Evolutionary conservation across 139 green algal genomes (phyloP).

Genomic region (Chlamydomonas sphaeroides): DNA sequence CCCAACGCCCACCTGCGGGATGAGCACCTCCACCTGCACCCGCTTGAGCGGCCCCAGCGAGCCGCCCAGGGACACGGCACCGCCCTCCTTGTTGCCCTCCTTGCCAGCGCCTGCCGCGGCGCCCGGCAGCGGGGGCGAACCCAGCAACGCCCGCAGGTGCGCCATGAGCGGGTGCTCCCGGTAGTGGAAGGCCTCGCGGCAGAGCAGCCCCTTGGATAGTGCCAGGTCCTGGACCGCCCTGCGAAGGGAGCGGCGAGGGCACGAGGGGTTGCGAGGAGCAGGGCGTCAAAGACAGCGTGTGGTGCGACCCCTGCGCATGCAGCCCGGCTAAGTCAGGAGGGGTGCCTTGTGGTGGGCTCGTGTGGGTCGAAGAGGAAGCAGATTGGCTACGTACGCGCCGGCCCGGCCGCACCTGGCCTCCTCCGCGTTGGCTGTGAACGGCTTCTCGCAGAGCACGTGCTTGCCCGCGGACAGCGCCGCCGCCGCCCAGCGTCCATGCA

Average conservation of each 20-base stretch:
- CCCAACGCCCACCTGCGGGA: no score
- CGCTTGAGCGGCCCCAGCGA: constrained; percentile 17
- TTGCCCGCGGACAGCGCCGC: constrained; percentile 62
- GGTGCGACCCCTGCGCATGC: no score
- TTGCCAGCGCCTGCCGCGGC: not conserved
- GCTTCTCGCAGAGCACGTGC: constrained; percentile 77
- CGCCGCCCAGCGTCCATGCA: constrained; percentile 54
- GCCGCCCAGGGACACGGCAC: no score
- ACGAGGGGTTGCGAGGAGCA: no score
- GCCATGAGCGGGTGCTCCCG: constrained; percentile 43
- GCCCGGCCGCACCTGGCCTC: constrained; percentile 40
- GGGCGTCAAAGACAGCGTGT: no score
- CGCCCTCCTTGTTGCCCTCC: not conserved
- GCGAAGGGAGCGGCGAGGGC: no score
- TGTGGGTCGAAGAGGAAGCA: no score
- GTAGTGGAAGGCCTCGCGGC: constrained; percentile 68
- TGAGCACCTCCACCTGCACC: constrained; percentile 48
- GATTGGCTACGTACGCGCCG: not conserved
- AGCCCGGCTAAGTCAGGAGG: no score
- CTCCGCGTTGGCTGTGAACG: constrained; percentile 58
- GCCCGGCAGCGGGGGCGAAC: not conserved
- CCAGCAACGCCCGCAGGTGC: not conserved
- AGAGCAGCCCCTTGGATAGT: constrained; percentile 40
- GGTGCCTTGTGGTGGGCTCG: no score
- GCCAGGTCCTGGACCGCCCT: constrained; percentile 54